Evolutionary conservation across 495 filamentous ascomycete genomes (phyloP), one percentile per base, ranked within the genome.

Genomic region (Hypoxylon lenormandii): DNA sequence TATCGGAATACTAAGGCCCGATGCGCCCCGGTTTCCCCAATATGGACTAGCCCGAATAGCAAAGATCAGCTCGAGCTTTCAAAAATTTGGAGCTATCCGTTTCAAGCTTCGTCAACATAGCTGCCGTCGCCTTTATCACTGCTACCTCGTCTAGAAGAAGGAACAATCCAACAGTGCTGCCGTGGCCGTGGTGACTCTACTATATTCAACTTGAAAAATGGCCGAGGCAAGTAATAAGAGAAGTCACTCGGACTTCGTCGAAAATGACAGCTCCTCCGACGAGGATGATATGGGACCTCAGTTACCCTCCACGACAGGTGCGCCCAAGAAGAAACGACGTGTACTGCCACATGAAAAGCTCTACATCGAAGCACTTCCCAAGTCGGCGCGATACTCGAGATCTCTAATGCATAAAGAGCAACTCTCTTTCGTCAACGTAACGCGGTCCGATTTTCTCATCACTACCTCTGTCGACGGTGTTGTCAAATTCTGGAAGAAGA

Each of bases 401-500:
- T 98, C 95, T 26, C 82, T 99, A 66, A 99, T 99, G 95, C 95
- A 99, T 82, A 93, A 94, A 78, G 95, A 98, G 63, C 92, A 96
- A 80, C 79, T 98, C 49, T 85, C 89, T 38, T 97, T 92, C 69
- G 85, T 91, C 61, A 94, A 90, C 4, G 86, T 97, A 60, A 95
- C 96, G 0, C 95, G 93, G 0, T 97, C 95, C 55, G 95, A 97
- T 63, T 98, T 99, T 74, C 80, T 98, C 22, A 94, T 99, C 51
- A 98, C 95, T 2, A 92, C 89, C 67, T 97, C 94, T 2, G 80
- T 92, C 15, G 94, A 99, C 76, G 96, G 96, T 2, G 89, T 93
- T 0, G 94, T 98, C 52, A 98, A 98, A 78, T 99, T 98, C 79
- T 99, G 95, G 95, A 98, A 99, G 84, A 99, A 99, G 80, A 86